Percentiles rank a stretch among this genome's conserved stretches.
Evolutionary conservation across 2,329 filamentous ascomycete species (phyloP).

Genomic region (Falciphora oryzae): DNA sequence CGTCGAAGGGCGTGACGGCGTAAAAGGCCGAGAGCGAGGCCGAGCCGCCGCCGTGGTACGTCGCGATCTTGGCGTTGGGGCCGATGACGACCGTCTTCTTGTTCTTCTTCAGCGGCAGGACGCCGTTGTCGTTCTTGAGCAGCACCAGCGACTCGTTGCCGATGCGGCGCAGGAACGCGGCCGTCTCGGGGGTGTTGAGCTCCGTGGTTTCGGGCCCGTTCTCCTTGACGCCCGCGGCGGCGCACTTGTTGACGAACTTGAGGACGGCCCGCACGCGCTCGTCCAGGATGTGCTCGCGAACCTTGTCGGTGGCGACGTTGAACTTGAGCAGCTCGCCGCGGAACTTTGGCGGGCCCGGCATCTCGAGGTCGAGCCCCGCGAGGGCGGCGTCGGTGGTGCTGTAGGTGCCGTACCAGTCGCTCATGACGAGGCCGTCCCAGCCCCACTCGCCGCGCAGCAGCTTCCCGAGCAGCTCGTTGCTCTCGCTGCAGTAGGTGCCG

Average conservation of each 20-base stretch:
- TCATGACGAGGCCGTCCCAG: slow-evolving; percentile 52
- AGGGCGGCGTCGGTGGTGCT: slow-evolving; percentile 43
- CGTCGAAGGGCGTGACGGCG: slow-evolving; percentile 66
- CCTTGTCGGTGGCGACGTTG: slow-evolving; percentile 49
- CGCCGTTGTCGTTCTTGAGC: slow-evolving; percentile 61
- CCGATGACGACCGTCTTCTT: slow-evolving; percentile 47
- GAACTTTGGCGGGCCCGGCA: slow-evolving; percentile 50
- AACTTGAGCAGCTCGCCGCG: slow-evolving; percentile 46
- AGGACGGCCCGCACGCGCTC: slow-evolving; percentile 41
- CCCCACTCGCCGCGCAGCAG: slow-evolving; percentile 52
- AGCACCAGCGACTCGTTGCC: slow-evolving; percentile 61
- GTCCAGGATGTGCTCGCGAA: slow-evolving; percentile 30
- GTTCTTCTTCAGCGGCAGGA: slow-evolving; percentile 55
- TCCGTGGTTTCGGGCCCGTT: slow-evolving; percentile 18
- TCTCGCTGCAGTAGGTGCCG: slow-evolving; percentile 50
- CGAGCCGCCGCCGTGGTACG: slow-evolving; percentile 60
- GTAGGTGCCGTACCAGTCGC: slow-evolving; percentile 55
- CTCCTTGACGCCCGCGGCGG: slow-evolving; percentile 42
- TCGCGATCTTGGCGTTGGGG: slow-evolving; percentile 50
- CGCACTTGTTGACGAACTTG: slow-evolving; percentile 52
- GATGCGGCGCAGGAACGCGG: slow-evolving; percentile 27
- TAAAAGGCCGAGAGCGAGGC: slow-evolving; percentile 57
- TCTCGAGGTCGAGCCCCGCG: slow-evolving; percentile 53
- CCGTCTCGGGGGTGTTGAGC: slow-evolving; percentile 13
- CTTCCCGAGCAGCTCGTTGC: slow-evolving; percentile 40